Base-by-base conservation (phyloP, 257 asterid species). In the Ballota nigra region DNA sequence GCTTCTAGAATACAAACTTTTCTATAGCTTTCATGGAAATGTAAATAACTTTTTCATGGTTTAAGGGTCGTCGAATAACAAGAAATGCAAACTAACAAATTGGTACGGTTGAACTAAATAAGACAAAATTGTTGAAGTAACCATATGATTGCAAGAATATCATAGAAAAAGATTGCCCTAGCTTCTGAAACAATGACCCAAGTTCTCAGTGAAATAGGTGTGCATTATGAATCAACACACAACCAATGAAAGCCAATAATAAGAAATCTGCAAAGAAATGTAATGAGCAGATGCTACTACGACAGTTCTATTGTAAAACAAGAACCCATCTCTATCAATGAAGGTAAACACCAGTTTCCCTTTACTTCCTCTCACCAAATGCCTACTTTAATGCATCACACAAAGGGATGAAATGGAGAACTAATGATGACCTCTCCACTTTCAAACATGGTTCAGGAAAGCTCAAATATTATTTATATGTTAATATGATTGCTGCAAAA, bases 61-160 rank as follows among this genome's bases (percentile, higher is more conserved):
- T n/a, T n/a, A n/a, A n/a, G n/a, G n/a, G n/a, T n/a, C n/a, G n/a
- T n/a, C 36, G 23, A 16, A 13, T 33, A 24, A 56, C 23, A 36
- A 45, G 33, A 9, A 49, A 77, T 72, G 68, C 71, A 70, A 23
- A n/a, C 45, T 28, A 34, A 66, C 36, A 47, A 18, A 68, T 41
- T 53, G 61, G 26, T 23, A 73, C 61, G 49, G 74, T 45, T 40
- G 24, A 16, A 60, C 64, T 20, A 51, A 47, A 45, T 71, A 59
- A 33, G 65, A 41, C 28, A 58, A 53, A 64, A 28, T 40, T 51
- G 18, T 67, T 13, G 12, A 69, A 33, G 67, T 8, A 38, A 26
- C 49, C 56, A 20, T 6, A 41, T n/a, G 34, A 59, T 33, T 38
- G 51, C 47, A 0, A 60, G 16, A 55, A 28, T 12, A 59, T 5